Evolutionary conservation across 140 eudicot species (phyloP), one percentile per base, ranked within the genome.

Genomic region (Eryngium alpinum): DNA sequence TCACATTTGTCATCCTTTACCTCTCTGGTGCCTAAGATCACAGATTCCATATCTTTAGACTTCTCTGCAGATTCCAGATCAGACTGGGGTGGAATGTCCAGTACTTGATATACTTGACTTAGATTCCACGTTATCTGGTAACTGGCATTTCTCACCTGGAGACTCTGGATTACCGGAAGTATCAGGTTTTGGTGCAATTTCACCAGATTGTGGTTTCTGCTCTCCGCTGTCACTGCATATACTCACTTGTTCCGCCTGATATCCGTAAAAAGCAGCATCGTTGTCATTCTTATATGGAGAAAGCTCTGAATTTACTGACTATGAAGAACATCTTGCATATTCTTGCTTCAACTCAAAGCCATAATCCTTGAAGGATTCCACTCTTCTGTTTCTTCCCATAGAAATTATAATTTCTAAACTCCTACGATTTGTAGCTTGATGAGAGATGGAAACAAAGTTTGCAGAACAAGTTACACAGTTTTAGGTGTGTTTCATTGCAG

Each of bases 321-420:
- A 86, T 0, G 93, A 91, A 53, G 87, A 81, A 79, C 89, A 85
- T 82, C 90, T 83, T 33, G 81, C 90, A n/a, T 81, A 77, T 51
- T 92, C 97, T 18, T 76, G 87, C 62, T 82, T 82, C 85, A 72
- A 72, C 56, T 94, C 97, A 63, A 87, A 25, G 70, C 83, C 90
- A 79, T 84, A 82, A 88, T 67, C 84, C 85, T 88, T 88, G 72
- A 91, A 85, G 27, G 94, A 84, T 46, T 89, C 89, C 73, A 57
- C 51, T 21, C 87, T 84, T 82, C 84, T 88, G 84, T 91, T 90
- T 74, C 80, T 94, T 86, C 91, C 83, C 49, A 52, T 52, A n/a
- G n/a, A n/a, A n/a, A n/a, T n/a, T n/a, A 81, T 53, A 86, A 84
- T 82, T 86, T 81, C 88, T 82, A 0, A 87, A 84, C 31, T 81